Evolutionary conservation across 2,329 filamentous ascomycete genomes (phyloP), one percentile per base, ranked within the genome.

Genomic region (Aurifilum marmelostoma): DNA sequence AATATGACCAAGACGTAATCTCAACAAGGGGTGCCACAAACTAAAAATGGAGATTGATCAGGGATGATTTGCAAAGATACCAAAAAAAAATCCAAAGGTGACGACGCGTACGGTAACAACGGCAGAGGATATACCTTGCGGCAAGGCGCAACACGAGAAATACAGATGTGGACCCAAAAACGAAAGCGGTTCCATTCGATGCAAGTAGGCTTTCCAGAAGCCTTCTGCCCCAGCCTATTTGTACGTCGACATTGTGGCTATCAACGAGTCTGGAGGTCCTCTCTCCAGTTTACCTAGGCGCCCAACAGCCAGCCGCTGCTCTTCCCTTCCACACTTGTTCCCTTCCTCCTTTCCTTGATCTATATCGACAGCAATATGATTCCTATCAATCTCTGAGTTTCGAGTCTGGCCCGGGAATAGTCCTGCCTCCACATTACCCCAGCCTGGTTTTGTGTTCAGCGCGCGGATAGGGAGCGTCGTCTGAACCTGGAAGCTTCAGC

Each of bases 41-140:
- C 24, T 2, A 14, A 54, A 54, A 32, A 18, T 5, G 27, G n/a
- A 16, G 11, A 21, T 6, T 11, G 27, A 56, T 32, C 52, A 29
- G 27, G 24, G 52, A 47, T 47, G 11, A 9, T n/a, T 9, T n/a
- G 4, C 18, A 47, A 47, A 18, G 11, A 41, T 21, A 7, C 9
- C 37, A 47, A n/a, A 47, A 6, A 21, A 24, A 21, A n/a, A 27
- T n/a, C n/a, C n/a, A n/a, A n/a, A n/a, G n/a, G n/a, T n/a, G 50
- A 24, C 37, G 63, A 50, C 66, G 56, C 24, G 59, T 67, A 34
- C 16, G 27, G 59, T 67, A 9, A 39, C 24, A n/a, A 58, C 66
- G 12, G 12, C 24, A 16, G 12, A 27, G 41, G 8, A 5, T 8
- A 18, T 5, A 21, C 3, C n/a, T 52, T 24, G 47, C 47, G 21